phyloP scores from a whole-genome alignment of 192 early-diverging fungal species.

The Glomus cerebriforme region DNA sequence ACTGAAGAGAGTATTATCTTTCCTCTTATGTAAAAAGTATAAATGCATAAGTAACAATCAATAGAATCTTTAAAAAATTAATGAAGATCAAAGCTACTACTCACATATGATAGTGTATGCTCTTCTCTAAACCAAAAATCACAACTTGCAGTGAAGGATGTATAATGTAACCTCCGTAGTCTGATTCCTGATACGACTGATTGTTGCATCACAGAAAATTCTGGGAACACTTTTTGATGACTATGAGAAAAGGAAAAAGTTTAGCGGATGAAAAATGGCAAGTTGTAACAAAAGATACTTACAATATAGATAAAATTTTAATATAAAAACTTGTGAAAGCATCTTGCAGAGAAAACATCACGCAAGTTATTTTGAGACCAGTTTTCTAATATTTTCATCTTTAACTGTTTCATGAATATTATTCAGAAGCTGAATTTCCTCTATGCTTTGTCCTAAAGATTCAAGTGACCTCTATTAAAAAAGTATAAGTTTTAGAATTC shows the following conservation, averaged over 20 bases:
- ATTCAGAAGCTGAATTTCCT: background rate
- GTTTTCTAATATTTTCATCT: background rate
- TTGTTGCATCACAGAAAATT: slow-evolving; percentile 15
- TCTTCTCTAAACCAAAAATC: too few relatives aligned
- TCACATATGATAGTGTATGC: too few relatives aligned
- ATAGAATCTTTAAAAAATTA: slow-evolving; percentile 1
- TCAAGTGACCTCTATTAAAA: slow-evolving; percentile 18
- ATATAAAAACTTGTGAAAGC: slow-evolving; percentile 8
- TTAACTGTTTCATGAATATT: background rate
- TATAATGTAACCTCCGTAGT: too few relatives aligned
- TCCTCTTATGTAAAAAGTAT: background rate
- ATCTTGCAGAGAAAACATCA: slow-evolving; percentile 5
- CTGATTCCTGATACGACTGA: slow-evolving; percentile 5
- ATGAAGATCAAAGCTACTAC: too few relatives aligned
- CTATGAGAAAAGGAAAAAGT: background rate
- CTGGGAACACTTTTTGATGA: background rate
- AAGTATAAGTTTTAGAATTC: background rate
- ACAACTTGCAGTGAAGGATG: too few relatives aligned
- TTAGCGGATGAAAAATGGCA: background rate
- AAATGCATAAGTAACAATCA: background rate
- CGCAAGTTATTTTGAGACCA: background rate
- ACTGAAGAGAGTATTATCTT: too few relatives aligned
- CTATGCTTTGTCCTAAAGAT: background rate
- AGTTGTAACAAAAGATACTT: slow-evolving; percentile 13
- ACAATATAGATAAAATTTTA: too few relatives aligned